phyloP scores from a whole-genome alignment of 2,329 filamentous ascomycete species.

The Penicillium sumatraense region DNA sequence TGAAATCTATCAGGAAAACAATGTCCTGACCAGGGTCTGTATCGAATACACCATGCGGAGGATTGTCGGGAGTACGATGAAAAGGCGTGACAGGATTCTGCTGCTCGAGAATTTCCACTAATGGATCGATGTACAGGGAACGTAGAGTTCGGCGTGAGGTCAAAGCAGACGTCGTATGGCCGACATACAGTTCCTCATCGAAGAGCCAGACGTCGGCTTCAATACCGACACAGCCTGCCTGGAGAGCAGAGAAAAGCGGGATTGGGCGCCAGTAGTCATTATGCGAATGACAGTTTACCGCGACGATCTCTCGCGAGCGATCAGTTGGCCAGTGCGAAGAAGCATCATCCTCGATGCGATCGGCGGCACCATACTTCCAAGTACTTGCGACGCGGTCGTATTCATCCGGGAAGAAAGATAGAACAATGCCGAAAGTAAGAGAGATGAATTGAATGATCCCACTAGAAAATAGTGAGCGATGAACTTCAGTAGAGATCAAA shows the following conservation, averaged over 20 bases:
- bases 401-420: conserved; percentile 49
- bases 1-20: conserved; percentile 59
- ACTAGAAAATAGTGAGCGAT: conserved; percentile 22
- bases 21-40: conserved; percentile 54
- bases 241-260: conserved; percentile 60
- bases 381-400: conserved; percentile 40
- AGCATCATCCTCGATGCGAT: conserved; percentile 40
- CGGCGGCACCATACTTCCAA: conserved; percentile 48
- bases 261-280: conserved; percentile 64
- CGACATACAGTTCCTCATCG: conserved; percentile 58
- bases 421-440: conserved; percentile 41
- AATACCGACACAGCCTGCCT: conserved; percentile 59
- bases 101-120: conserved; percentile 54
- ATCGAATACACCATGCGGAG: conserved; percentile 56
- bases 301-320: conserved; percentile 54
- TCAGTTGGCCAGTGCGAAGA: conserved; percentile 50
- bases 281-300: conserved; percentile 60
- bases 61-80: conserved; percentile 30
- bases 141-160: conserved; percentile 53
- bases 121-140: conserved; percentile 58
- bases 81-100: conserved; percentile 53
- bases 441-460: conserved; percentile 48
- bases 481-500: neutral
- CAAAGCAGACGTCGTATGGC: conserved; percentile 55
- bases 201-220: conserved; percentile 64